phyloP scores from a whole-genome alignment of 2,329 filamentous ascomycete genomes.

The Aspergillus neotritici region DNA sequence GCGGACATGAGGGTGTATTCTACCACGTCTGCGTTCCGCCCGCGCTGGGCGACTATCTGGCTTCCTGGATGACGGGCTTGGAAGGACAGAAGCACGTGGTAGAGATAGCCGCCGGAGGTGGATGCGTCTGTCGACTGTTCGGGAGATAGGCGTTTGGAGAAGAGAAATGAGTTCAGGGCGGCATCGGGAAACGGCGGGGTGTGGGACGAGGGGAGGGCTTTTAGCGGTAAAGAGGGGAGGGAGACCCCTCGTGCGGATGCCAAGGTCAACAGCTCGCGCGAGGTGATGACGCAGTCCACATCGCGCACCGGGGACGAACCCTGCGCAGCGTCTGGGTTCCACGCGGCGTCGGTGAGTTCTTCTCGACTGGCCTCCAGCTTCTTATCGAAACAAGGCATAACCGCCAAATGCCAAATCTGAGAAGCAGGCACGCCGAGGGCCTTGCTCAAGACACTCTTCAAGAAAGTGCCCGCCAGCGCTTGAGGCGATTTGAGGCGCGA shows the following conservation, averaged over 20 bases:
- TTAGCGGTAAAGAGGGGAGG: slow-evolving; percentile 65
- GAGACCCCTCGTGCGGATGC: slow-evolving; percentile 72
- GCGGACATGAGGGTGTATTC: slow-evolving; percentile 67
- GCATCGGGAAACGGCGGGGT: slow-evolving; percentile 65
- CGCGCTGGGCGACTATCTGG: slow-evolving; percentile 63
- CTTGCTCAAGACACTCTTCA: slow-evolving; percentile 79
- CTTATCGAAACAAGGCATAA: slow-evolving; percentile 99
- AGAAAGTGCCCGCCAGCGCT: slow-evolving; percentile 78
- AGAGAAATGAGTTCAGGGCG: slow-evolving; percentile 66
- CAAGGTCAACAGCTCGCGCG: slow-evolving; percentile 86
- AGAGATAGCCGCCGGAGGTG: slow-evolving; percentile 81
- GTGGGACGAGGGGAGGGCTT: slow-evolving; percentile 45
- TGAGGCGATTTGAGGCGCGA: slow-evolving; percentile 91
- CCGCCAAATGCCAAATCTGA: slow-evolving; percentile 85
- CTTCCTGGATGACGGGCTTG: slow-evolving; percentile 67
- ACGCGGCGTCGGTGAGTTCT: slow-evolving; percentile 78
- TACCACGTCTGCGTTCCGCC: slow-evolving; percentile 84
- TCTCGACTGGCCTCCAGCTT: slow-evolving; percentile 92
- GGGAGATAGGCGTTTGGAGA: slow-evolving; percentile 46
- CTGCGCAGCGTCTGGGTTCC: slow-evolving; percentile 43
- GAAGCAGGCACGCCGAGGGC: slow-evolving; percentile 66
- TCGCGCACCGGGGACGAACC: slow-evolving; percentile 59
- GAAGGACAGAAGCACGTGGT: slow-evolving; percentile 74
- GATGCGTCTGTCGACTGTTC: slow-evolving; percentile 55
- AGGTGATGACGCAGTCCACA: slow-evolving; percentile 97